Evolutionary conservation across 2,329 filamentous ascomycete genomes (phyloP), one percentile per base, ranked within the genome.

Genomic region (Colletotrichum endophyticum): DNA sequence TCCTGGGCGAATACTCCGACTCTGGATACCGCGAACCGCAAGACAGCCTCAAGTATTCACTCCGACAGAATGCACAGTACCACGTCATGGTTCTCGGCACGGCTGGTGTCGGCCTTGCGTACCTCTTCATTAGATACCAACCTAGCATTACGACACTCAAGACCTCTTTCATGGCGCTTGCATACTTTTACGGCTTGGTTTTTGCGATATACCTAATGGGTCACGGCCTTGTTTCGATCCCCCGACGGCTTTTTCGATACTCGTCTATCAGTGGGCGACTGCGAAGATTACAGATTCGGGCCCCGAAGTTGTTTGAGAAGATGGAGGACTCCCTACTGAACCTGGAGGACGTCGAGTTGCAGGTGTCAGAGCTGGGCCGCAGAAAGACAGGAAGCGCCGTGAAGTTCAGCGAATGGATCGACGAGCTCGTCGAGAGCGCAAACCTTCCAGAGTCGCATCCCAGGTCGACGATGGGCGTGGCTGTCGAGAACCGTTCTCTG

Each of bases 181-280:
- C 96, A 49, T 99, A 99, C 84, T 95, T 95, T 76, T 99, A 96
- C 94, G 96, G 96, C 80, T 87, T 99, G 80, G 89, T 96, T 6
- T 89, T 99, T 69, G 97, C 96, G 62, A 98, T 99, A 78, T 99
- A 98, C 82, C 89, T 99, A 56, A 99, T 99, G 96, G 97, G 97
- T 8, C 97, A 99, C 84, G 97, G 97, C 9, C 89, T 99, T 30
- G 97, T 99, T 36, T 94, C 96, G 2, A 94, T 99, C 73, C 97
- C 97, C 1, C 91, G 96, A 79, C 92, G 91, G 49, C 88, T 99
- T 19, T 94, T 97, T 81, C 92, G 94, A 75, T 94, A 95, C 82
- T 94, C 96, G 36, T 95, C 93, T 82, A 92, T 96, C 62, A 94
- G 93, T 79, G 92, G 92, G 66, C 91, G 93, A 72, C 85, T 99